A percentile compares a stretch with the other conserved stretches of the same genome.
Conservation (phyloP, 768 basidiomycete species). For the Auricularia heimuer region DNA sequence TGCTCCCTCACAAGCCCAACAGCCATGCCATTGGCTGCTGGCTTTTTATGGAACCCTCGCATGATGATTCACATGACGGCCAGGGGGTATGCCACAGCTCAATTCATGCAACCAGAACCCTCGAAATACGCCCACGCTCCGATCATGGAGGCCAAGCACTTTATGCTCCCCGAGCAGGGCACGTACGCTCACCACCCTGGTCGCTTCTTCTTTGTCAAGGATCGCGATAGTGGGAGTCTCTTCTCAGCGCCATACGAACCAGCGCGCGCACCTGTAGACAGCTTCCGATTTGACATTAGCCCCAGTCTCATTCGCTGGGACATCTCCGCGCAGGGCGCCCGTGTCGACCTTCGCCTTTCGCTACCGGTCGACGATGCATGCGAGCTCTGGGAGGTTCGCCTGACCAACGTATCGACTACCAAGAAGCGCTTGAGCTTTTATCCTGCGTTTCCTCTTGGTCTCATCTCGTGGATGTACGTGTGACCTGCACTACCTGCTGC, state of each 20-base stretch:
- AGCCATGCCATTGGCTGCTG: background rate
- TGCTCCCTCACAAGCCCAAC: background rate
- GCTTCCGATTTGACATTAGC: background rate
- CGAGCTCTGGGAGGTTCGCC: background rate
- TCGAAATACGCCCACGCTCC: constrained; percentile 1
- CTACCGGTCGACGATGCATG: constrained; percentile 1
- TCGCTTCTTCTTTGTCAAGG: constrained; percentile 2
- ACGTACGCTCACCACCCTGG: constrained; percentile 1
- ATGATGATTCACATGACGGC: constrained; percentile 3
- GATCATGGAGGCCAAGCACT: background rate
- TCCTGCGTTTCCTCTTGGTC: background rate
- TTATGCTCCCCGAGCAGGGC: constrained; percentile 2
- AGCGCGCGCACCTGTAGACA: background rate
- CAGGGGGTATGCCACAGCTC: background rate
- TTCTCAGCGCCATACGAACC: constrained; percentile 1
- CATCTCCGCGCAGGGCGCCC: background rate
- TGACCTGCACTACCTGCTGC: background rate
- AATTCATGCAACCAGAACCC: background rate
- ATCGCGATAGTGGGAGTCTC: background rate
- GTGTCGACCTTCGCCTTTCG: background rate
- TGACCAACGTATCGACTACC: background rate
- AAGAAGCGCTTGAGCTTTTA: background rate
- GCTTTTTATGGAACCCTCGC: constrained; percentile 1
- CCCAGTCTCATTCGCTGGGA: constrained; percentile 1
- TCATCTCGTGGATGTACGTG: constrained; percentile 1